Evolutionary conservation across 2,329 filamentous ascomycete genomes (phyloP).

Genomic region (Pseudopyricularia cyperi): DNA sequence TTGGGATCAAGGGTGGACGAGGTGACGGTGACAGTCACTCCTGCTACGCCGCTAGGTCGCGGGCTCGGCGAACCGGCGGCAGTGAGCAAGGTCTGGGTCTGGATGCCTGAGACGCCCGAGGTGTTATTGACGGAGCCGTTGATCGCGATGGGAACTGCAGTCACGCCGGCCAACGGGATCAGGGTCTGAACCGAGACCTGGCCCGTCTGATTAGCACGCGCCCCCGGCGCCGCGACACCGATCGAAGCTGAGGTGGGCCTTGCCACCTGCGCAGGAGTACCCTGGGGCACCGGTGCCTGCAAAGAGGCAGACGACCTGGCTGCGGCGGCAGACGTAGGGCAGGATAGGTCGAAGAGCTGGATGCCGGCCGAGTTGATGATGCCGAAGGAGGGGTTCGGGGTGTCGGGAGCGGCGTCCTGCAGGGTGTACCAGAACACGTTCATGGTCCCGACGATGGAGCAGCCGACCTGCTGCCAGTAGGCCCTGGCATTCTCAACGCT

Average conservation of each 20-base stretch:
- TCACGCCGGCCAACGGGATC: not conserved
- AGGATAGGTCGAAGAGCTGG: not conserved
- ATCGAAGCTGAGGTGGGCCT: not conserved
- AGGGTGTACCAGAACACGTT: conserved; percentile 71
- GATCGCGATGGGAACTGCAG: not conserved
- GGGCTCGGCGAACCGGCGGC: not conserved
- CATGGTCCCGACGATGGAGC: conserved; percentile 49
- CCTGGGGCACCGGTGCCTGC: not conserved
- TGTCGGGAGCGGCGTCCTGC: conserved; percentile 47
- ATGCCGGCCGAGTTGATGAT: conserved; percentile 19
- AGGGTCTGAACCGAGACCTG: not conserved
- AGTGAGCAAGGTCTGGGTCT: not conserved
- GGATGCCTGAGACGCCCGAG: not conserved
- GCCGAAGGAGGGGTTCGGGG: conserved; percentile 58
- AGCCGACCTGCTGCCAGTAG: conserved; percentile 74
- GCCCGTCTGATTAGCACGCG: not conserved
- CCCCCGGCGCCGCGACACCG: not conserved
- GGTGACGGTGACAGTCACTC: not conserved
- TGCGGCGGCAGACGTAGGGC: not conserved
- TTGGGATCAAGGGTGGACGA: not conserved
- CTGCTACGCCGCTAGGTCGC: not conserved
- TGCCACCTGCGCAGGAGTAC: not conserved
- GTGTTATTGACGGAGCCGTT: not conserved
- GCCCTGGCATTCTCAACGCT: conserved; percentile 54
- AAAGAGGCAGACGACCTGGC: not conserved